Conservation (phyloP, 257 asterid genomes). For the Solanum acaule region DNA sequence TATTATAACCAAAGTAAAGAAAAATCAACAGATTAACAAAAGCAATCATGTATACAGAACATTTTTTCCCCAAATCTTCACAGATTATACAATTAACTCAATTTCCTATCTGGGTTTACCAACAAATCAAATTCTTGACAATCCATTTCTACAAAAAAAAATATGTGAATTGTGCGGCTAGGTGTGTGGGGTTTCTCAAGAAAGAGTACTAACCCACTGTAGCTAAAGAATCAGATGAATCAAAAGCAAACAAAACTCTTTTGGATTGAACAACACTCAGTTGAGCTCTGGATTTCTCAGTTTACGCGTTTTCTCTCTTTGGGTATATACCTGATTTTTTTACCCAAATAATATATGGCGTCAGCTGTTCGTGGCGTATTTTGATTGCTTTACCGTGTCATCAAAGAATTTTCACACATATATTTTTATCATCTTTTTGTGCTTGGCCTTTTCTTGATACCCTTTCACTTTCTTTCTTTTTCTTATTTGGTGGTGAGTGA, state of each 20-base stretch:
- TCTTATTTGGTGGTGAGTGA: neutral
- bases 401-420: neutral
- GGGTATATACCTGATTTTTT: neutral
- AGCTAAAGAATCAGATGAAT: neutral
- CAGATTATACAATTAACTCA: neutral
- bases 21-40: neutral
- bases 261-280: neutral
- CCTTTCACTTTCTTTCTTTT: neutral
- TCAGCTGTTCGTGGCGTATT: neutral
- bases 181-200: neutral
- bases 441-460: neutral
- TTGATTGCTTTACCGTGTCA: neutral
- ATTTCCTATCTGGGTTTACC: neutral
- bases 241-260: neutral
- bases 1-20: neutral
- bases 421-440: neutral
- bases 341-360: neutral
- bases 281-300: neutral
- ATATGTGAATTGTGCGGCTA: neutral
- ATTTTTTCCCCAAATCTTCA: neutral
- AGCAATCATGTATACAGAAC: neutral
- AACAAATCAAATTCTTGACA: neutral
- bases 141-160: no score
- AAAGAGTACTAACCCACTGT: neutral
- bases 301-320: constrained; percentile 1